These are phyloP conservation scores for Tetracentron sinense DNA, from an alignment of 164 flowering plant genomes.

Conservation along the genomic window DNA sequence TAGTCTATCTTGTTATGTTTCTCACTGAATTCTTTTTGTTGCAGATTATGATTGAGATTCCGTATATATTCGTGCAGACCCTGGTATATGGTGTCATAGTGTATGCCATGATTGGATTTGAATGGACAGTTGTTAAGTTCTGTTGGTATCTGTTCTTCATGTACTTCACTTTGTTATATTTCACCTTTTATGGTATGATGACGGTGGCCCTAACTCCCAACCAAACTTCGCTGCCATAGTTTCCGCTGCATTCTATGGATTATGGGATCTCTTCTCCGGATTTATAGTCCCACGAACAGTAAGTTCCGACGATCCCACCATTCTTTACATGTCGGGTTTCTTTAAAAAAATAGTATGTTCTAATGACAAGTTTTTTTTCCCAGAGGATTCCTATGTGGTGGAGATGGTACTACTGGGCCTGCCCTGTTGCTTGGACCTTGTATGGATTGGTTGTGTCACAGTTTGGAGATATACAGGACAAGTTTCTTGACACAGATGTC, in stretches of 20 bases:
- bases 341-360: not conserved
- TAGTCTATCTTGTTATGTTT: too few species aligned
- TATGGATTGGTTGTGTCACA: conserved; percentile 53
- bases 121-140: conserved; percentile 36
- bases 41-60: conserved; percentile 39
- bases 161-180: conserved; percentile 39
- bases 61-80: conserved; percentile 28
- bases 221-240: conserved; percentile 33
- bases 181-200: conserved; percentile 50
- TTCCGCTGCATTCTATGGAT: conserved; percentile 24
- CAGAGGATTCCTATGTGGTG: conserved; percentile 66
- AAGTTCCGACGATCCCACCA: not conserved
- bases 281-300: conserved; percentile 35
- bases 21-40: not conserved
- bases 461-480: conserved; percentile 33
- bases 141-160: conserved; percentile 39
- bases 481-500: conserved; percentile 14
- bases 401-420: conserved; percentile 55
- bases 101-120: conserved; percentile 39
- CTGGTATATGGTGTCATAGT: conserved; percentile 30
- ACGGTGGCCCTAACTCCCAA: conserved; percentile 36
- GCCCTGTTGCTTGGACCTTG: conserved; percentile 54
- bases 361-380: not conserved
- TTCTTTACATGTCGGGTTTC: not conserved
- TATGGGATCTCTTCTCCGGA: conserved; percentile 45